These are phyloP conservation scores for Naganishia kalamii DNA, from an alignment of 768 basidiomycete genomes.

Conservation along the genomic window DNA sequence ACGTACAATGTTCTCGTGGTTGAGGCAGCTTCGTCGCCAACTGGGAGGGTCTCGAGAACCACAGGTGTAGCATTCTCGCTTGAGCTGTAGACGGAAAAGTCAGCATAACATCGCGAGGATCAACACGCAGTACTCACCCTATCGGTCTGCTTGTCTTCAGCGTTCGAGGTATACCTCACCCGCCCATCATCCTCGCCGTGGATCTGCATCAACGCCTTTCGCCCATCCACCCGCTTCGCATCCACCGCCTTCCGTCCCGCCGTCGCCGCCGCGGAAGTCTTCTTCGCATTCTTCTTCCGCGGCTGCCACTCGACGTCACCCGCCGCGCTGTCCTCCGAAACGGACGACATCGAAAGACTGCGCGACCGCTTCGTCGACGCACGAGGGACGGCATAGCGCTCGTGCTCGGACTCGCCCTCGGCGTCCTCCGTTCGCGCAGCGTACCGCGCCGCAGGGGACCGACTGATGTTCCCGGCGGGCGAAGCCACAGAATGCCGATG, in stretches of 20 bases:
- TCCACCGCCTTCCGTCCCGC: neutral
- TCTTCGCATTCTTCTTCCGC: neutral
- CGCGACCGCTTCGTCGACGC: neutral
- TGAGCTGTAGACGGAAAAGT: neutral
- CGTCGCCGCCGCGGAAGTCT: neutral
- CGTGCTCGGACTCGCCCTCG: neutral
- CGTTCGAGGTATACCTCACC: conserved; percentile 11
- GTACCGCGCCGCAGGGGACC: neutral
- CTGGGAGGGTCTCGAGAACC: conserved; percentile 17
- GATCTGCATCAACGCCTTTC: neutral
- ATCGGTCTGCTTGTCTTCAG: conserved; percentile 22
- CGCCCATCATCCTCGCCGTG: neutral
- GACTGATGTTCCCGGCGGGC: neutral
- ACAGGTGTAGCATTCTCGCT: conserved; percentile 21
- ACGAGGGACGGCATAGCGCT: neutral
- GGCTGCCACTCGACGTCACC: conserved; percentile 18
- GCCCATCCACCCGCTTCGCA: neutral
- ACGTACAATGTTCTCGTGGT: conserved; percentile 15
- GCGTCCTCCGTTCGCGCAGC: neutral
- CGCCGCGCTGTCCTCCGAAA: neutral
- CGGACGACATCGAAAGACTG: neutral
- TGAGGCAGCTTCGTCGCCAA: conserved; percentile 18
- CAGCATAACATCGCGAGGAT: neutral
- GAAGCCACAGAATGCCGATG: neutral
- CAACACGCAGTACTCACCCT: neutral